Percentiles rank a stretch among this genome's conserved stretches.
phyloP scores from a whole-genome alignment of 2,329 filamentous ascomycete genomes.

The Xylaria sp. region DNA sequence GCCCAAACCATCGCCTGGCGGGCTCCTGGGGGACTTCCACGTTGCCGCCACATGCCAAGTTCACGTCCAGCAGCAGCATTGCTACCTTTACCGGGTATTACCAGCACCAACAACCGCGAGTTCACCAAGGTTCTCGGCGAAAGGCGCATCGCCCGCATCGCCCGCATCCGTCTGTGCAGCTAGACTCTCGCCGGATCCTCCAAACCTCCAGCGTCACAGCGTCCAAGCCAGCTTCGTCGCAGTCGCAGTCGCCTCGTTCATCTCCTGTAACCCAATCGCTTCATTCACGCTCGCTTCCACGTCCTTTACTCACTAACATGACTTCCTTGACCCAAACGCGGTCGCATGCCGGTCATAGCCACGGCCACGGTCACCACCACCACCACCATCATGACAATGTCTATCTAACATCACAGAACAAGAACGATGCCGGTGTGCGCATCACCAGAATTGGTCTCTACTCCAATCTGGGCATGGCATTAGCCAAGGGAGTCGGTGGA shows the following conservation, averaged over 20 bases:
- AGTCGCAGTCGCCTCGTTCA: constrained; percentile 2
- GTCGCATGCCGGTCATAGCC: constrained; percentile 48
- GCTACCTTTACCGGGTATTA: constrained; percentile 6
- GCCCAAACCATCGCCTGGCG: constrained; percentile 24
- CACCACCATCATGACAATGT: constrained; percentile 74
- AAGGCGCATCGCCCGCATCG: constrained; percentile 21
- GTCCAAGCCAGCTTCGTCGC: background rate
- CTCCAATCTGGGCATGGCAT: constrained; percentile 89
- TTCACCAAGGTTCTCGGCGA: constrained; percentile 13
- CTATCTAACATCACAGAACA: constrained; percentile 75
- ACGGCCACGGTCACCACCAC: constrained; percentile 62
- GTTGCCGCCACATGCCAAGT: constrained; percentile 10
- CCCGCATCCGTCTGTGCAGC: constrained; percentile 10
- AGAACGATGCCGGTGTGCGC: constrained; percentile 85
- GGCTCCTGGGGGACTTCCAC: constrained; percentile 14
- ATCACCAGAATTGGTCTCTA: constrained; percentile 86
- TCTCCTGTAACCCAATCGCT: constrained; percentile 13
- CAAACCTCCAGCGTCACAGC: constrained; percentile 17
- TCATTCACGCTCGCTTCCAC: constrained; percentile 15
- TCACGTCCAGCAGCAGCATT: background rate
- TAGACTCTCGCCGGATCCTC: constrained; percentile 22
- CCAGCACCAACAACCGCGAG: constrained; percentile 7
- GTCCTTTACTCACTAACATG: constrained; percentile 25
- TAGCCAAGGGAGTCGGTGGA: constrained; percentile 87
- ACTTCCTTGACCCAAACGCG: constrained; percentile 41